A percentile compares a stretch with the other conserved stretches of the same genome.
Evolutionary conservation across 164 flowering plant genomes (phyloP).

Genomic region (Tetrastigma voinierianum): DNA sequence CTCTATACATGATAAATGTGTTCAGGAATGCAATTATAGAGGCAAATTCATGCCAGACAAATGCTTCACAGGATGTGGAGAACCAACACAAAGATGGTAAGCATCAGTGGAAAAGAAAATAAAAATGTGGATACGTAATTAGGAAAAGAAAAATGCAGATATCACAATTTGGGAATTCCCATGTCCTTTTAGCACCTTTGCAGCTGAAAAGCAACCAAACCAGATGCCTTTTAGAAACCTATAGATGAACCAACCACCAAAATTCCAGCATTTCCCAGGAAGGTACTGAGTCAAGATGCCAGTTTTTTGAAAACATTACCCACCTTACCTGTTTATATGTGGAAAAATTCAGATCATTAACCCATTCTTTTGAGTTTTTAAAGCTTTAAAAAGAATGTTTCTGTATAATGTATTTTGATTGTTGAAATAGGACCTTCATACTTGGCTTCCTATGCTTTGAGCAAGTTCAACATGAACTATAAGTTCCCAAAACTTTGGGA

Average conservation of each 20-base stretch:
- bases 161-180: neutral
- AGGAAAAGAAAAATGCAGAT: neutral
- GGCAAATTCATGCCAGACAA: conserved; percentile 88
- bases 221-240: neutral
- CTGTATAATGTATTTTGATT: neutral
- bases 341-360: neutral
- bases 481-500: no score
- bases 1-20: conserved; percentile 58
- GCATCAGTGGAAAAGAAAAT: neutral
- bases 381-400: neutral
- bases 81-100: conserved; percentile 98
- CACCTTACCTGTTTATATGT: neutral
- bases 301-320: neutral
- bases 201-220: no score
- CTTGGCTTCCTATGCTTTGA: no score
- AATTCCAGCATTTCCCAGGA: neutral
- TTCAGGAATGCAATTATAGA: conserved; percentile 72
- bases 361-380: neutral
- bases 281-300: neutral
- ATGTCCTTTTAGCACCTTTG: neutral
- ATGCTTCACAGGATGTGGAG: conserved; percentile 89
- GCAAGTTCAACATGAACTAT: no score
- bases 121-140: no score
- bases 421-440: neutral
- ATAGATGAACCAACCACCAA: no score